Percentiles rank a stretch among this genome's conserved stretches.
Conservation (phyloP, 2,329 filamentous ascomycete genomes). For the Verticillium dahliae region DNA sequence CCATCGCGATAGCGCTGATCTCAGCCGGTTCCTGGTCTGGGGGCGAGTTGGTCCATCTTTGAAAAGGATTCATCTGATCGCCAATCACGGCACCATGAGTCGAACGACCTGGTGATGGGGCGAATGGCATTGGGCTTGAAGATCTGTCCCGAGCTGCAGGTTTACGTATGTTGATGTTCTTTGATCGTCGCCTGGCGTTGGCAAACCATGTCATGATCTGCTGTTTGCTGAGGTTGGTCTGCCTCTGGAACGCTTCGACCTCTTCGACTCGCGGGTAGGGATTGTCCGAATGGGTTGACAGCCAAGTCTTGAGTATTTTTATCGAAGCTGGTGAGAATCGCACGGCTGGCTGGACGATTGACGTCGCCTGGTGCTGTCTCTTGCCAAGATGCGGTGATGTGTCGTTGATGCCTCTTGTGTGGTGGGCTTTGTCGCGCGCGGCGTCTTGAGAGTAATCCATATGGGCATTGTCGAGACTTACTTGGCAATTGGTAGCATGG, state of each 20-base stretch:
- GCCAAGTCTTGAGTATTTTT: constrained; percentile 77
- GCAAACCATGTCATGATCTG: constrained; percentile 93
- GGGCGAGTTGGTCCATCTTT: constrained; percentile 54
- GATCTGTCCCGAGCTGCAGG: constrained; percentile 64
- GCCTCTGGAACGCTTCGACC: constrained; percentile 69
- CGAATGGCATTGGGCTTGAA: constrained; percentile 46
- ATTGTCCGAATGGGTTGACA: constrained; percentile 70
- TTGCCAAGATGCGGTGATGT: not conserved
- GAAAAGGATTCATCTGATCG: constrained; percentile 45
- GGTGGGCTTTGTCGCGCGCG: too few species aligned
- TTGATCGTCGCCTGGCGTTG: constrained; percentile 78
- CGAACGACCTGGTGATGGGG: constrained; percentile 6
- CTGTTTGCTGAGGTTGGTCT: constrained; percentile 72
- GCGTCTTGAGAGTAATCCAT: too few species aligned
- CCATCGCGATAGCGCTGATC: constrained; percentile 50
- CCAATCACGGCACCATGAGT: not conserved
- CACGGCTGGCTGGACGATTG: constrained; percentile 57
- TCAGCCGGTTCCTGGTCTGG: constrained; percentile 55
- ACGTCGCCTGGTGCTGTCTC: not conserved
- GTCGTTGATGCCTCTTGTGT: too few species aligned
- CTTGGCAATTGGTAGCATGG: too few species aligned
- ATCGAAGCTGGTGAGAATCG: constrained; percentile 77
- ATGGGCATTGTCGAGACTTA: not conserved
- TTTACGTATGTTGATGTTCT: constrained; percentile 56
- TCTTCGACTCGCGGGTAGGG: constrained; percentile 87